Base-by-base conservation (phyloP, 2,329 filamentous ascomycete genomes). In the Ascocoryne sarcoides region DNA sequence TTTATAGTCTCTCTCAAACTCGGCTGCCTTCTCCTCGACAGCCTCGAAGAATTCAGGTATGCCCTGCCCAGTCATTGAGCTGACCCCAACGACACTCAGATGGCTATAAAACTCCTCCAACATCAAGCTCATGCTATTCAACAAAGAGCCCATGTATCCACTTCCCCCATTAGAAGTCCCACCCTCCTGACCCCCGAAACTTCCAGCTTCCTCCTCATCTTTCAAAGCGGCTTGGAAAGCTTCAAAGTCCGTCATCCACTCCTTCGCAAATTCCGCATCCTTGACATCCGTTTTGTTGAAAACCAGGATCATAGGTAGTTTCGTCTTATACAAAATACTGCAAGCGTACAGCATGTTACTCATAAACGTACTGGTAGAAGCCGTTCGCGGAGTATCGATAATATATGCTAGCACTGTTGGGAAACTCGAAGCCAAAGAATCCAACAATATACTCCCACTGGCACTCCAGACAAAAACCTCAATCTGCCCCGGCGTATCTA, bases 181-280 rank as follows among this genome's bases (percentile, higher is more conserved):
- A 12, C 65, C 80, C 51, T 88, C 87, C 19, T 74, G 70, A 10
- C 82, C 79, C 10, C 84, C 85, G 56, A 88, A 84, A 1, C 76
- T 79, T 33, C 88, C 87, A 5, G 73, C 70, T 41, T 83, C 79
- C 60, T 95, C 86, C 57, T 96, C 92, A 18, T 76, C 68, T 36
- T 77, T 75, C 33, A 98, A 69, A 1, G 93, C 90, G 12, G 77
- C 77, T 60, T 96, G 92, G 66, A 98, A 98, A 1, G 84, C 79
- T 51, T 98, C 92, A 57, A 95, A 98, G 62, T 98, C 90, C 4
- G 89, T 94, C 92, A 98, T 98, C 92, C 93, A 98, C 60, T 96
- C 88, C 65, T 90, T 92, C 1, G 89, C 92, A 57, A 95, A 95
- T 18, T 76, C 75, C 0, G 88, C 86, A 56, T 93, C 84, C 61